Base-by-base conservation (phyloP, 768 basidiomycete genomes). In the Pisolithus tinctorius region DNA sequence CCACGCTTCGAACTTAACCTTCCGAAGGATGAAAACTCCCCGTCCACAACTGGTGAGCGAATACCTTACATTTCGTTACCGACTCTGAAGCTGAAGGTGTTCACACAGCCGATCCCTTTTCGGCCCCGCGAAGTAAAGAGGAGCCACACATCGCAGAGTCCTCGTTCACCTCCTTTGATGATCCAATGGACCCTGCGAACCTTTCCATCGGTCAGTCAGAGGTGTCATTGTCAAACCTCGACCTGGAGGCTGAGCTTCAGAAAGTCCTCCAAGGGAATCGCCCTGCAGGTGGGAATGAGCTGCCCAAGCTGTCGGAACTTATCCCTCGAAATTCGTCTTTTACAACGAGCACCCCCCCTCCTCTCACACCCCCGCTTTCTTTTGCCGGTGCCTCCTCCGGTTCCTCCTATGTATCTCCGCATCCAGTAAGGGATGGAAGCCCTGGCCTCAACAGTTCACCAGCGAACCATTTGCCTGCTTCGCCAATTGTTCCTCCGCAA, bases 181-280 rank as follows among this genome's bases (percentile, higher is more conserved):
- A 70, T 38, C 60, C 62, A 25, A 44, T 65, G 54, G 61, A 66
- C 30, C 64, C 65, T 16, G 55, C 51, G 26, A 71, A 70, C 30
- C 49, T 68, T 49, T 68, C 64, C 14, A 66, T 71, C n/a, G 68
- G 66, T 25, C 64, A 67, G 41, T 70, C 69, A 10, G 71, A 71
- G 45, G 63, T 71, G 17, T 70, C 69, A 2, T 55, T 69, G 8
- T 65, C 62, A 25, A 68, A 63, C 26, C 45, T 74, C 9, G 66
- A 67, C 39, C 31, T 57, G 23, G 67, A 69, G 45, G 62, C 59
- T 42, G 69, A 66, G 37, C 60, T 65, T 17, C 60, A 58, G 30
- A 56, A 57, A 34, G 63, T 57, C 17, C 38, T 63, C 6, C 50
- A 55, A 16, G 58, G 57, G 0, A 45, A 58, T 10, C 57, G 52